A percentile compares a stretch with the other conserved stretches of the same genome.
Conservation (phyloP, 345 rosid genomes). For the Salix dunnii region DNA sequence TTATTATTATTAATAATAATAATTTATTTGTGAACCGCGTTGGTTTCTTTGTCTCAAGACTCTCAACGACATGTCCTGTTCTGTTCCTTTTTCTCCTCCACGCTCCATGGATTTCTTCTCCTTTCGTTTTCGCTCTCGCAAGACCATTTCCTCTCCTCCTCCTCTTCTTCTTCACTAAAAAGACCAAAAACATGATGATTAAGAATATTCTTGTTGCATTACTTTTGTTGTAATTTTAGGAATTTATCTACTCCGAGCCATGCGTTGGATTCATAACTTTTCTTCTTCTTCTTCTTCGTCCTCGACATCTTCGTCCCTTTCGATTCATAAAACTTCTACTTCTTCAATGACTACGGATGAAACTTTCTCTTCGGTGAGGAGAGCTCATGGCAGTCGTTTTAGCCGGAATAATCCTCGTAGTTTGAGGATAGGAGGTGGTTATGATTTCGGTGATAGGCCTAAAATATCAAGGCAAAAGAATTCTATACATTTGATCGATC, state of each 20-base stretch:
- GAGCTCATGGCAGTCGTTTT: background rate
- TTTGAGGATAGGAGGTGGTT: background rate
- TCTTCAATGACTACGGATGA: background rate
- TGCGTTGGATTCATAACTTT: constrained; percentile 77
- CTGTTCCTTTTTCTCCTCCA: background rate
- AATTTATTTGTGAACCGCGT: background rate
- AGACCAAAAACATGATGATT: background rate
- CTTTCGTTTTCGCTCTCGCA: background rate
- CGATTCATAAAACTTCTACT: constrained; percentile 26
- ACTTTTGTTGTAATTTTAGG: too few species aligned
- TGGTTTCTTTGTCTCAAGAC: background rate
- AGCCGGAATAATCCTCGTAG: background rate
- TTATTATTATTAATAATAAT: too few species aligned
- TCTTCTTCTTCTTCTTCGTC: constrained; percentile 47
- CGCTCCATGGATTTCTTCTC: background rate
- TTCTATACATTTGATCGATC: constrained; percentile 50
- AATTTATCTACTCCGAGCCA: constrained; percentile 28
- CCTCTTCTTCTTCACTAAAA: background rate
- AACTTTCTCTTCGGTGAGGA: background rate
- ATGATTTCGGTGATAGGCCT: constrained; percentile 4
- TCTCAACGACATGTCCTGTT: background rate
- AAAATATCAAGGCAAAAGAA: constrained; percentile 57
- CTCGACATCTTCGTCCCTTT: constrained; percentile 35
- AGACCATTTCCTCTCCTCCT: background rate
- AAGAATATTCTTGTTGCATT: too few species aligned